phyloP scores from a whole-genome alignment of 2,329 filamentous ascomycete species.

The Penicillium sp. region DNA sequence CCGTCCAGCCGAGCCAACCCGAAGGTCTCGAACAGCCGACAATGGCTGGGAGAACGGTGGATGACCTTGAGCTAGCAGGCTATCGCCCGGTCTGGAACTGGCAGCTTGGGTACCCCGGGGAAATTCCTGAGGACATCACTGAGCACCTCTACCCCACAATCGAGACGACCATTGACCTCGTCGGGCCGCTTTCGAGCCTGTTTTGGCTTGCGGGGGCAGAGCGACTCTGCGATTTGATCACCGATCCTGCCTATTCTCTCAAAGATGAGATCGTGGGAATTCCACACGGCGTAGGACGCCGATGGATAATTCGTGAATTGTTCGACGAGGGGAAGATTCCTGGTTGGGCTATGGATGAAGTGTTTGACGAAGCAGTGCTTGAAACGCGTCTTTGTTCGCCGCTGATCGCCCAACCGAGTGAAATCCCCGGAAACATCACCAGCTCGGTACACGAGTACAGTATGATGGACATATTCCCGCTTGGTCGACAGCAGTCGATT shows the following conservation, averaged over 20 bases:
- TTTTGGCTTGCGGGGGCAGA: slow-evolving; percentile 3
- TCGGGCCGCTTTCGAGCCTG: slow-evolving; percentile 1
- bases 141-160: background rate
- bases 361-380: background rate
- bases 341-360: background rate
- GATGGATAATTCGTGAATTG: background rate
- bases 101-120: background rate
- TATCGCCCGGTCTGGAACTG: slow-evolving; percentile 1
- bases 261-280: background rate
- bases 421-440: background rate
- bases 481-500: background rate
- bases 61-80: background rate
- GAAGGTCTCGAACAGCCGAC: background rate
- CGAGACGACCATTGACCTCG: background rate
- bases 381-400: too few species aligned
- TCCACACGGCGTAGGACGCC: background rate
- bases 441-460: background rate
- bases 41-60: background rate
- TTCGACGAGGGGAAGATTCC: background rate
- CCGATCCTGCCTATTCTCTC: slow-evolving; percentile 1
- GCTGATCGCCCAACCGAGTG: background rate
- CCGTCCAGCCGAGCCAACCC: background rate
- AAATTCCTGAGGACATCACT: background rate
- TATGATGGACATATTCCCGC: background rate
- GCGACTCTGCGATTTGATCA: slow-evolving; percentile 1